A percentile compares a stretch with the other conserved stretches of the same genome.
Conservation (phyloP, 495 filamentous ascomycete genomes). For the Neurospora cerealis region DNA sequence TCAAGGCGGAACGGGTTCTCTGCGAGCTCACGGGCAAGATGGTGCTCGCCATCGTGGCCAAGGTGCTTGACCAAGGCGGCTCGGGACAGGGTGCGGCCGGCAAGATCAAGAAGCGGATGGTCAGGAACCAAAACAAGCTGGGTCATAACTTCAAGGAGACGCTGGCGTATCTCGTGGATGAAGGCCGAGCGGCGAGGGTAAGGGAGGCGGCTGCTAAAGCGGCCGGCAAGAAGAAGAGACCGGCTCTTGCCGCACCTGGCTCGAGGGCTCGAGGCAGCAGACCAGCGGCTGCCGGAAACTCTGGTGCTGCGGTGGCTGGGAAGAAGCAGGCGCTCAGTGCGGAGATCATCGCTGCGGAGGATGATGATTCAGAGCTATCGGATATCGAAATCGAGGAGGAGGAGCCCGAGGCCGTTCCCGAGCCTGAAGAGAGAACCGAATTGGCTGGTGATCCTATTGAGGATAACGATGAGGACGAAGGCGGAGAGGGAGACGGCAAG, state of each 20-base stretch:
- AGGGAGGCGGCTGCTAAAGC: background rate
- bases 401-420: conserved; percentile 33
- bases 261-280: conserved; percentile 1
- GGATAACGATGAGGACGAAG: conserved; percentile 36
- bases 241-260: conserved; percentile 19
- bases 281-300: background rate
- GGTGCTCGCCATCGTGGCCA: conserved; percentile 65
- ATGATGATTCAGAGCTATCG: conserved; percentile 38
- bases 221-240: conserved; percentile 30
- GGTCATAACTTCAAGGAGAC: conserved; percentile 72
- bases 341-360: conserved; percentile 36
- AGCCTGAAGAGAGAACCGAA: background rate
- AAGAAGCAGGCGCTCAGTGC: conserved; percentile 33
- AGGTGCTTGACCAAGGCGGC: conserved; percentile 55
- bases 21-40: conserved; percentile 78
- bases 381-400: conserved; percentile 43
- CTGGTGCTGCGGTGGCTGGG: background rate
- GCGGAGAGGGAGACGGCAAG: conserved; percentile 26
- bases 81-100: conserved; percentile 35
- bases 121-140: conserved; percentile 54
- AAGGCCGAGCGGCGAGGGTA: conserved; percentile 26
- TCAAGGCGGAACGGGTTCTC: conserved; percentile 70
- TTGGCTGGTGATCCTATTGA: conserved; percentile 36
- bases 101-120: conserved; percentile 51
- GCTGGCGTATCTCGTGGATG: conserved; percentile 60